Evolutionary conservation across 2,329 filamentous ascomycete genomes (phyloP).

Genomic region (Leptographium procerum): DNA sequence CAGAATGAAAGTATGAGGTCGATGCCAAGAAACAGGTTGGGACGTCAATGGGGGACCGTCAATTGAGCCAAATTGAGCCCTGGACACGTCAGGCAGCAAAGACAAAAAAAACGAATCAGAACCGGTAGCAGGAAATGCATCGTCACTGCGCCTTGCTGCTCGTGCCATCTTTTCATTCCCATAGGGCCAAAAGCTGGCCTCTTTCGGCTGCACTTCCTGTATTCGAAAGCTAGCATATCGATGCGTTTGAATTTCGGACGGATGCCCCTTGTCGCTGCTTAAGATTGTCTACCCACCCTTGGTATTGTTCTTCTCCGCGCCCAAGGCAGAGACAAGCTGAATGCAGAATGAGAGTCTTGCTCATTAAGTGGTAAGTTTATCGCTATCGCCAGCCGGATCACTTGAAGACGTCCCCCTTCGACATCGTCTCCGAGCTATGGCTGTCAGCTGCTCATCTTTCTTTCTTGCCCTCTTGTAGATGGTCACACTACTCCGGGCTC

Average conservation of each 20-base stretch:
- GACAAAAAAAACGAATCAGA: not conserved
- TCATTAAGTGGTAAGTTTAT: too few species aligned
- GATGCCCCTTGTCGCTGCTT: not conserved
- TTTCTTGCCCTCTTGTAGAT: not conserved
- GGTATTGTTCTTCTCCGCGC: constrained; percentile 13
- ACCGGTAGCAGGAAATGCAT: not conserved
- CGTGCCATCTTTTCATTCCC: too few species aligned
- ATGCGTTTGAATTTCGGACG: not conserved
- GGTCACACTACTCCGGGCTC: not conserved
- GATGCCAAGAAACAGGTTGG: not conserved
- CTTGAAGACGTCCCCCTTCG: not conserved
- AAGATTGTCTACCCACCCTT: constrained; percentile 11
- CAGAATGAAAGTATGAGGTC: not conserved
- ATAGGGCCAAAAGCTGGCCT: too few species aligned
- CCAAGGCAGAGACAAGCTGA: not conserved
- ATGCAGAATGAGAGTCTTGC: not conserved
- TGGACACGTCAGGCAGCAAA: not conserved
- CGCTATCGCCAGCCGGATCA: too few species aligned
- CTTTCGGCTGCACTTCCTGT: not conserved
- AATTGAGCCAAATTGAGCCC: not conserved
- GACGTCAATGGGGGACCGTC: not conserved
- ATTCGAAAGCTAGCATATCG: too few species aligned
- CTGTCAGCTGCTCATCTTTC: not conserved
- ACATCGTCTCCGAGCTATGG: not conserved
- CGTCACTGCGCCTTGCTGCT: not conserved